phyloP scores from a whole-genome alignment of 495 filamentous ascomycete species.

The Neurospora pannonica region DNA sequence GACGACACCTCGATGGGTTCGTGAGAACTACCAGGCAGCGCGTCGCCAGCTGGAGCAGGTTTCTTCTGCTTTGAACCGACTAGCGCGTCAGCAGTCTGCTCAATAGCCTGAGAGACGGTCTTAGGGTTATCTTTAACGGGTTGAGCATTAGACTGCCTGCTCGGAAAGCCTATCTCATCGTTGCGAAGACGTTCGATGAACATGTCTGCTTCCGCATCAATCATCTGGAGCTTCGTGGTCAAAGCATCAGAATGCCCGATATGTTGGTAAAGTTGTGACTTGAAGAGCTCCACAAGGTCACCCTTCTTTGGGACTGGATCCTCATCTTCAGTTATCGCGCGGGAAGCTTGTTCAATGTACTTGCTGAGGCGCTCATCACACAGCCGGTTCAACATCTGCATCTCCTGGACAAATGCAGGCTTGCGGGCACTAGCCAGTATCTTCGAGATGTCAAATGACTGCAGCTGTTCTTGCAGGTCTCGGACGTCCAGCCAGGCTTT shows the following conservation, averaged over 20 bases:
- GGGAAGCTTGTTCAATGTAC: not conserved
- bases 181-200: slow-evolving; percentile 5
- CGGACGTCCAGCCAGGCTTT: not conserved
- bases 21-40: not conserved
- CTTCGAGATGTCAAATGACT: not conserved
- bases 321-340: not conserved
- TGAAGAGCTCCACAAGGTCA: not conserved
- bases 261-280: not conserved
- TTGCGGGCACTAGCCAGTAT: not conserved
- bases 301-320: not conserved
- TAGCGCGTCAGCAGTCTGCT: not conserved
- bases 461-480: not conserved
- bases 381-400: not conserved
- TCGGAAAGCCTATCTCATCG: not conserved
- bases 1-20: not conserved
- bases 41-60: not conserved
- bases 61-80: not conserved
- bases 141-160: not conserved
- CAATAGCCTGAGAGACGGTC: not conserved
- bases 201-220: not conserved
- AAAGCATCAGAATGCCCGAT: not conserved
- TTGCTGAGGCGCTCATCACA: not conserved
- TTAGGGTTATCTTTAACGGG: not conserved
- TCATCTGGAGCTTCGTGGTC: not conserved
- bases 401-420: not conserved